Base-by-base conservation (phyloP, 1,284 basidiomycete genomes). In the Cerrena zonata region DNA sequence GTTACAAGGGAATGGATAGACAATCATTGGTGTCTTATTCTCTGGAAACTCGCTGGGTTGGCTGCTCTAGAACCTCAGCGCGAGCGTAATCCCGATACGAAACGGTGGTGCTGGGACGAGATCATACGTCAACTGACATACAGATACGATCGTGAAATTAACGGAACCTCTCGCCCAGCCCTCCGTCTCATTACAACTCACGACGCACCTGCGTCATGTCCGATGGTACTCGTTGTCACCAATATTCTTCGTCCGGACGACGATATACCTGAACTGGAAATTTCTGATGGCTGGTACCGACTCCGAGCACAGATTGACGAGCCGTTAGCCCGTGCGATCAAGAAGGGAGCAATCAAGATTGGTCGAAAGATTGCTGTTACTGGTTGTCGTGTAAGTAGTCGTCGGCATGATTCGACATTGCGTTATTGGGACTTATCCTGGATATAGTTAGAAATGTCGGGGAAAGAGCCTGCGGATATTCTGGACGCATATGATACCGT, bases 221-320 rank as follows among this genome's bases (percentile, higher is more conserved):
- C 91, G 0, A 88, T 97, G 83, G 77, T 94, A 0, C 77, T 99
- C 0, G 90, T 89, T 59, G 78, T 99, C 1, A 88, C 90, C 0
- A 75, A 79, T 26, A 82, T 98, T 30, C 72, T 76, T 2, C 13
- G 30, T 21, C 5, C 30, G 15, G 38, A 26, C 1, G 42, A 45
- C 12, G 2, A 65, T 71, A 59, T 70, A 55, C 76, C 81, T 21
- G 76, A 84, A 53, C 69, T 94, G 4, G 94, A 96, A 66, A 72
- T 99, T 12, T 94, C 92, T 0, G 96, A 99, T 63, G 95, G 95
- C 7, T 99, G 95, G 96, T 99, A 99, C 62, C 74, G 82, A 27
- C 76, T 99, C 12, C 79, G 84, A 11, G 88, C 91, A 0, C 74
- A 76, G 37, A 72, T 92, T 4, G 94, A 98, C 65, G 71, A 74